Evolutionary conservation across 257 asterid species (phyloP).

Genomic region (Ajuga chamaepitys): DNA sequence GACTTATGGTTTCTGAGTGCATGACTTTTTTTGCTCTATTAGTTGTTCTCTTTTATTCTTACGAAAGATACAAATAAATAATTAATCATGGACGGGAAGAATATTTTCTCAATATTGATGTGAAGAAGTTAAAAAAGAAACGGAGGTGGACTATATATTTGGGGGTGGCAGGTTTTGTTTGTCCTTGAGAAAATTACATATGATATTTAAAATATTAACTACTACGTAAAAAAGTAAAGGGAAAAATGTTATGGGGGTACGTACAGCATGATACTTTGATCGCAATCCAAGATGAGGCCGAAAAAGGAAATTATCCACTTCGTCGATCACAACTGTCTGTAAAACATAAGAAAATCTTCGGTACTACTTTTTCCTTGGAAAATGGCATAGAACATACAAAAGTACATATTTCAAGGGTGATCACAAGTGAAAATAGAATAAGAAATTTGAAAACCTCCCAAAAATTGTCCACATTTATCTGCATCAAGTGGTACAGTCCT

Average conservation of each 20-base stretch:
- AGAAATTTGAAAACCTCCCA: neutral
- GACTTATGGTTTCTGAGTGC: too few relatives aligned
- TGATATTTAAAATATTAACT: neutral
- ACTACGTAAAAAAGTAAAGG: slow-evolving; percentile 15
- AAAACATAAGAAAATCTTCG: slow-evolving; percentile 15
- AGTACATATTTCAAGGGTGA: neutral
- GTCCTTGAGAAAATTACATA: neutral
- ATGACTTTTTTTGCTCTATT: too few relatives aligned
- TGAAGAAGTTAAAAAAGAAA: too few relatives aligned
- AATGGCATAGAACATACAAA: neutral
- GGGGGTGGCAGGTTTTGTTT: too few relatives aligned
- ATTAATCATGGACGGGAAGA: too few relatives aligned
- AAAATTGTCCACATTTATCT: neutral
- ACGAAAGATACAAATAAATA: too few relatives aligned
- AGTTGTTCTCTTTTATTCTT: too few relatives aligned
- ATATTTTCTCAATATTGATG: too few relatives aligned
- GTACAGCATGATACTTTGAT: slow-evolving; percentile 88
- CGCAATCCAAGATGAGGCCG: slow-evolving; percentile 89
- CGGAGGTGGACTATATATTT: too few relatives aligned
- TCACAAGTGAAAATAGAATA: neutral
- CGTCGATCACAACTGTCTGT: slow-evolving; percentile 89
- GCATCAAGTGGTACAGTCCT: neutral
- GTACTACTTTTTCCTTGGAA: neutral
- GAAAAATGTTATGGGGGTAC: slow-evolving; percentile 18
- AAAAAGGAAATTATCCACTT: slow-evolving; percentile 90